These are phyloP conservation scores for Ustilago shanxiensis DNA, from an alignment of 1,284 basidiomycete species.

Conservation along the genomic window DNA sequence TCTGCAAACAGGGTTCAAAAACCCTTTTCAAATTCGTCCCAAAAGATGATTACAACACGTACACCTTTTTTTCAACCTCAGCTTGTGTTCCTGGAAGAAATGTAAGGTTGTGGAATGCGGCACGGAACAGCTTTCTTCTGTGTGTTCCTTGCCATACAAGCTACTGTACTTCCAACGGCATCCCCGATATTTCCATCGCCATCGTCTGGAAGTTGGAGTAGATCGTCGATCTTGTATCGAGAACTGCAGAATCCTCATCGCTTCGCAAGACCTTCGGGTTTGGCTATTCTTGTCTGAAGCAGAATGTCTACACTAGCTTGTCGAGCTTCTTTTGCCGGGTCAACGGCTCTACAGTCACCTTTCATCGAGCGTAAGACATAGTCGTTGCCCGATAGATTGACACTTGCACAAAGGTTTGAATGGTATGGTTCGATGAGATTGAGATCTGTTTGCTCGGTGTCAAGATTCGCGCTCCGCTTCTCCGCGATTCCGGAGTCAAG, in stretches of 20 bases:
- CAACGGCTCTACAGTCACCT: too few relatives aligned
- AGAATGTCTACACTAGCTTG: too few relatives aligned
- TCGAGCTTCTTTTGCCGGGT: too few relatives aligned
- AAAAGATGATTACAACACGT: too few relatives aligned
- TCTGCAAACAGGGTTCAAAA: constrained; percentile 4
- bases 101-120: constrained; percentile 7
- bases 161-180: not conserved
- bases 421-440: too few relatives aligned
- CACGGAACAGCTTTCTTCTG: too few relatives aligned
- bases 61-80: too few relatives aligned
- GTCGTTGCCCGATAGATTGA: too few relatives aligned
- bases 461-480: constrained; percentile 6
- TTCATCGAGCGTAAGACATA: too few relatives aligned
- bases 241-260: not conserved
- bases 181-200: too few relatives aligned
- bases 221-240: not conserved
- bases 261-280: not conserved
- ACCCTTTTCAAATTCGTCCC: not conserved
- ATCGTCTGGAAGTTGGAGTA: not conserved
- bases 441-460: constrained; percentile 3
- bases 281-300: not conserved
- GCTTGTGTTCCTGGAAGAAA: constrained; percentile 1
- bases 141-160: too few relatives aligned
- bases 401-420: too few relatives aligned
- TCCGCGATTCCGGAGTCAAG: constrained; percentile 12